A percentile compares a stretch with the other conserved stretches of the same genome.
phyloP scores from a whole-genome alignment of 257 asterid genomes.

The Solanum pinnatisectum region DNA sequence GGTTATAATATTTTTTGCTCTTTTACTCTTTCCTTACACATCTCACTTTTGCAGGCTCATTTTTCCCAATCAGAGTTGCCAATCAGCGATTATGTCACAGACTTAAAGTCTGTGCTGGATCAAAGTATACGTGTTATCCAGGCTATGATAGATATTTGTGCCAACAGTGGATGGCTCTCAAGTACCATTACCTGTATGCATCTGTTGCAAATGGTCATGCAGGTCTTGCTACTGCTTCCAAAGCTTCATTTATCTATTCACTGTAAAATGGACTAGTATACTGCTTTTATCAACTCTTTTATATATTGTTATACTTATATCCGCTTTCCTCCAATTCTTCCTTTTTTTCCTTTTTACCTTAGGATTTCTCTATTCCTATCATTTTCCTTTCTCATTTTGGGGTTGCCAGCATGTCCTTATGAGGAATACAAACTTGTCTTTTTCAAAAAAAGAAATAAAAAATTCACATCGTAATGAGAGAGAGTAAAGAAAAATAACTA shows the following conservation, averaged over 20 bases:
- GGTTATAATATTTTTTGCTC: background rate
- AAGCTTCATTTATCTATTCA: background rate
- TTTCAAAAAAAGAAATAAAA: background rate
- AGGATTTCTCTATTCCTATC: background rate
- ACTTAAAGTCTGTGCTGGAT: constrained; percentile 88
- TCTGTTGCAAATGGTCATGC: constrained; percentile 98
- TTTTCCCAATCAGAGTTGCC: constrained; percentile 80
- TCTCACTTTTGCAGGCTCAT: constrained; percentile 67
- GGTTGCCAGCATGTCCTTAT: background rate
- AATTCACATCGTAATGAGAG: background rate
- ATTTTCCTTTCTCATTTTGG: background rate
- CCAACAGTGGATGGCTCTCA: constrained; percentile 97
- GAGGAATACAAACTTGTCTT: background rate
- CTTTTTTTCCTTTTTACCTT: background rate
- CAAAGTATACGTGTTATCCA: constrained; percentile 93
- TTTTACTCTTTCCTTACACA: constrained; percentile 1
- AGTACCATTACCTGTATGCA: constrained; percentile 83
- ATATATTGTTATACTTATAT: background rate
- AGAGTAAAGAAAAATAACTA: background rate
- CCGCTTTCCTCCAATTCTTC: background rate
- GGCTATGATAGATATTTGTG: constrained; percentile 98
- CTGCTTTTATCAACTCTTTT: background rate
- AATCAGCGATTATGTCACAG: constrained; percentile 84
- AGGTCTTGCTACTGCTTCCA: constrained; percentile 42
- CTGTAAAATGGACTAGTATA: background rate